These are phyloP conservation scores for Monilinia polystroma DNA, from an alignment of 2,329 filamentous ascomycete genomes.

Conservation along the genomic window DNA sequence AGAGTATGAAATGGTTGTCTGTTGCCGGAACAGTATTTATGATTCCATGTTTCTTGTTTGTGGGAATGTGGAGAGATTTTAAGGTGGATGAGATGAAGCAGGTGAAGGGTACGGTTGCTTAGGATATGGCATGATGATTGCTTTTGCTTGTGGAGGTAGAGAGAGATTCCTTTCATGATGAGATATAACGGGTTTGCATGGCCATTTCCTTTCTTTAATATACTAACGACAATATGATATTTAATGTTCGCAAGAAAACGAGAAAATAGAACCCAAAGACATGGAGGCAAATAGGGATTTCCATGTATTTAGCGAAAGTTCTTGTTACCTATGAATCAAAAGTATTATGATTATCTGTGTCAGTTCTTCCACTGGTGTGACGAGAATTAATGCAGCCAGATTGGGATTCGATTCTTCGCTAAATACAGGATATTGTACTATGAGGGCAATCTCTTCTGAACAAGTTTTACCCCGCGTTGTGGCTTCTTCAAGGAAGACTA, in stretches of 20 bases:
- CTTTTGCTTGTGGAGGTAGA: neutral
- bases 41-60: conserved; percentile 45
- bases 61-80: conserved; percentile 49
- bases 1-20: conserved; percentile 50
- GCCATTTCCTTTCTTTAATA: neutral
- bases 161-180: neutral
- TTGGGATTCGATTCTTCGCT: no score
- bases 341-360: no score
- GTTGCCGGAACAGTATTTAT: conserved; percentile 42
- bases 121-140: neutral
- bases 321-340: no score
- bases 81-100: conserved; percentile 45
- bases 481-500: no score
- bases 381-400: no score
- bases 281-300: neutral
- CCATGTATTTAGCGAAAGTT: neutral
- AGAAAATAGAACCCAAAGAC: neutral
- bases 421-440: no score
- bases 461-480: no score
- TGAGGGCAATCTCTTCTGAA: no score
- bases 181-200: neutral
- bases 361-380: no score
- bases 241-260: neutral
- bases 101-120: conserved; percentile 35
- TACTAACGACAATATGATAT: neutral